These are phyloP conservation scores for Trypanosoma vivax DNA, from an alignment of 208 protist genomes.

Conservation along the genomic window DNA sequence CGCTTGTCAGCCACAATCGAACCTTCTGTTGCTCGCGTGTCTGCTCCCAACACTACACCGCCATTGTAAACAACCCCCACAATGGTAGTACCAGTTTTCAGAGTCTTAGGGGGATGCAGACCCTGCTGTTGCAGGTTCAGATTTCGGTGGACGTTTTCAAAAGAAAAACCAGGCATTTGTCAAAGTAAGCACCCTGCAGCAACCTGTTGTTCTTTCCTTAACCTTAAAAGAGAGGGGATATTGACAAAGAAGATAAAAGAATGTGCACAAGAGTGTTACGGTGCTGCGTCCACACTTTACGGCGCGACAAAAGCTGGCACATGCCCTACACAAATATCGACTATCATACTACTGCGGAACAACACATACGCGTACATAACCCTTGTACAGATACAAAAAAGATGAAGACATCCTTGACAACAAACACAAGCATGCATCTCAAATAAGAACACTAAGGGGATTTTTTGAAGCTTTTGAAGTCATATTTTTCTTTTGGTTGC, in stretches of 20 bases:
- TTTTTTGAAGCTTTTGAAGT: slow-evolving; percentile 87
- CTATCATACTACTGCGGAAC: too few relatives aligned
- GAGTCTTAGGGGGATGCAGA: slow-evolving; percentile 60
- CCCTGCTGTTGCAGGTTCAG: slow-evolving; percentile 73
- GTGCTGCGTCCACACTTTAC: too few relatives aligned
- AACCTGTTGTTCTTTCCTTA: slow-evolving; percentile 16
- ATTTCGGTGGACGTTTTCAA: slow-evolving; percentile 92
- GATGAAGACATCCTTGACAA: slow-evolving; percentile 10
- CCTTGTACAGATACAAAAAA: slow-evolving; percentile 16
- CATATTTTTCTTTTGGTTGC: slow-evolving; percentile 83
- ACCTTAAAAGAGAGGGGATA: too few relatives aligned
- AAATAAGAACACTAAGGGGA: slow-evolving; percentile 43
- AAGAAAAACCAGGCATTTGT: slow-evolving; percentile 88
- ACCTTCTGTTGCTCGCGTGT: slow-evolving; percentile 99
- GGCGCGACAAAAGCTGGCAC: too few relatives aligned
- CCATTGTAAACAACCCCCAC: slow-evolving; percentile 97
- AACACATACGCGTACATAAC: too few relatives aligned
- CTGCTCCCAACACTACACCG: slow-evolving; percentile 99
- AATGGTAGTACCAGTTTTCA: slow-evolving; percentile 99
- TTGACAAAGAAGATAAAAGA: too few relatives aligned
- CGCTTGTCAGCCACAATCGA: slow-evolving; percentile 99
- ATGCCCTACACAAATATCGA: too few relatives aligned
- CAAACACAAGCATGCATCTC: slow-evolving; percentile 7
- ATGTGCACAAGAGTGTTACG: too few relatives aligned
- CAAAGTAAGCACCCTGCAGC: neutral